Evolutionary conservation across 768 basidiomycete genomes (phyloP).

Genomic region (Tricholoma bakamatsutake): DNA sequence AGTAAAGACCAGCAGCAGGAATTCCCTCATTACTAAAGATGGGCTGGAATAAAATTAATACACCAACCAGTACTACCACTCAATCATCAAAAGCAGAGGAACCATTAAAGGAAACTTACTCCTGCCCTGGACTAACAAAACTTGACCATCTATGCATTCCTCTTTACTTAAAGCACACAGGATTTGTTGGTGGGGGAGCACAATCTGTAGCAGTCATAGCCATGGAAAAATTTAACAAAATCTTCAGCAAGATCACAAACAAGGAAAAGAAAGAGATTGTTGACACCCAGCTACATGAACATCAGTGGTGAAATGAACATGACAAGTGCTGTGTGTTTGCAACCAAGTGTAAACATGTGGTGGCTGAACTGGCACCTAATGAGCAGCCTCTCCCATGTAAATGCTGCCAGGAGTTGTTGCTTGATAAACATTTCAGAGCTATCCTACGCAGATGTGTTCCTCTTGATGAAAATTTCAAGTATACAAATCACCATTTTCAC

Average conservation of each 20-base stretch:
- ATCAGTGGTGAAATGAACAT: background rate
- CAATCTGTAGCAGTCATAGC: background rate
- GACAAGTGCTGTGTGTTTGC: background rate
- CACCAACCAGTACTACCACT: too few relatives aligned
- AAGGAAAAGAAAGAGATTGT: too few relatives aligned
- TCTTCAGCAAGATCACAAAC: too few relatives aligned
- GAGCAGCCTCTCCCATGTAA: background rate
- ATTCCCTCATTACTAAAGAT: too few relatives aligned
- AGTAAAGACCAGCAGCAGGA: too few relatives aligned
- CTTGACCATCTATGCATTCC: background rate
- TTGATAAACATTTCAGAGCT: background rate
- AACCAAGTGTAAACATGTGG: too few relatives aligned
- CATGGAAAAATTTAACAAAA: too few relatives aligned
- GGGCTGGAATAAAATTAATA: too few relatives aligned
- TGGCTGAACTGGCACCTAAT: background rate
- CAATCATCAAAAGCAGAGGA: too few relatives aligned
- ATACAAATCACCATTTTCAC: background rate
- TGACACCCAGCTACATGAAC: too few relatives aligned
- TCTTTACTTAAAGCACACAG: background rate
- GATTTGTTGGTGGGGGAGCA: background rate
- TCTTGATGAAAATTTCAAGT: background rate
- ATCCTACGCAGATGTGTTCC: background rate
- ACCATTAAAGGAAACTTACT: background rate
- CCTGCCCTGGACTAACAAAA: background rate
- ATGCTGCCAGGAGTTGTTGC: background rate